Conservation (phyloP, 257 asterid genomes). For the Thymus mandschuricus region DNA sequence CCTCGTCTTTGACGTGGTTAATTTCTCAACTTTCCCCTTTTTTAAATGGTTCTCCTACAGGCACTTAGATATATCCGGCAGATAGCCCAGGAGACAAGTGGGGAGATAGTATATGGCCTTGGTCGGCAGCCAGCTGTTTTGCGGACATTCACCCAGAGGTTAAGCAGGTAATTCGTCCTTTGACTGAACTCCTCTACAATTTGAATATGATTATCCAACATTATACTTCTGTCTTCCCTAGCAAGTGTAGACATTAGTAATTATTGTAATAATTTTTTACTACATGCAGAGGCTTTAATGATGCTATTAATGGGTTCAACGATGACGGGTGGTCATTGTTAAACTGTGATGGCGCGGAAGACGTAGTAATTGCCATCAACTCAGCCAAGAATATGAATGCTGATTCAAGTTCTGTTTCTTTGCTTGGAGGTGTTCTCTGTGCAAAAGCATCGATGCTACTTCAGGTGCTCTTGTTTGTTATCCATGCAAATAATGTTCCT, state of each 20-base stretch:
- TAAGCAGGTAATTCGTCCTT: conserved; percentile 61
- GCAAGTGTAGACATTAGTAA: background rate
- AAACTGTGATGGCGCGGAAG: conserved; percentile 74
- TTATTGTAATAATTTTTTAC: conserved; percentile 9
- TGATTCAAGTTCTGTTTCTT: conserved; percentile 47
- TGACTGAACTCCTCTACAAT: background rate
- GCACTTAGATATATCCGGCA: conserved; percentile 67
- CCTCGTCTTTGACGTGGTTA: conserved; percentile 8
- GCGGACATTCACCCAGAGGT: conserved; percentile 88
- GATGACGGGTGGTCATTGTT: conserved; percentile 86
- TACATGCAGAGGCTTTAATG: conserved; percentile 81
- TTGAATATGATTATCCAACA: background rate
- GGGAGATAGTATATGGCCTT: conserved; percentile 76
- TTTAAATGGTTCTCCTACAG: conserved; percentile 26
- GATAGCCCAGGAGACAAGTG: conserved; percentile 88
- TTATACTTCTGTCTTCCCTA: background rate
- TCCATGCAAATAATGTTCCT: conserved; percentile 6
- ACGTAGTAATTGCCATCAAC: conserved; percentile 69
- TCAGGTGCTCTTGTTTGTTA: conserved; percentile 48
- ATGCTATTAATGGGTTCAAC: conserved; percentile 77
- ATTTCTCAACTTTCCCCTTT: background rate
- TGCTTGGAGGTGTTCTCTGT: conserved; percentile 77
- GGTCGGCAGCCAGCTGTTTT: conserved; percentile 93
- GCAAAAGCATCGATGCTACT: conserved; percentile 94
- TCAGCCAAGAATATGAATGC: conserved; percentile 56